Percentiles rank a stretch among this genome's conserved stretches.
phyloP scores from a whole-genome alignment of 208 protist species.

The Zelonia costaricensis region DNA sequence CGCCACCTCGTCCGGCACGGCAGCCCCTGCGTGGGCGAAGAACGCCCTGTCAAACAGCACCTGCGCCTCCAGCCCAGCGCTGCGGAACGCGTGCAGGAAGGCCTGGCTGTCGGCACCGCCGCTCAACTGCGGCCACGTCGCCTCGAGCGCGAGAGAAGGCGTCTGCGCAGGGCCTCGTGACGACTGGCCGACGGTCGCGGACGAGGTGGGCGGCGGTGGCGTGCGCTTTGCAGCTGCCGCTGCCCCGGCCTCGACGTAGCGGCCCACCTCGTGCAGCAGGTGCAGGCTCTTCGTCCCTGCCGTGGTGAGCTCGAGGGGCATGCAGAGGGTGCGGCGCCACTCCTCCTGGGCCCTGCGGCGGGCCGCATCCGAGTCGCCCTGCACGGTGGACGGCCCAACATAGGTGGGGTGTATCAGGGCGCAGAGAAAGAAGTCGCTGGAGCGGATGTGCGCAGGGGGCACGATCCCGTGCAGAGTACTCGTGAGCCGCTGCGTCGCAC shows the following conservation, averaged over 20 bases:
- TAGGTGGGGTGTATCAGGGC: conserved; percentile 80
- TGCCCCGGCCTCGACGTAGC: conserved; percentile 1
- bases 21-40: not conserved
- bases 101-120: conserved; percentile 19
- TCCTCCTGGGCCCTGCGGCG: conserved; percentile 4
- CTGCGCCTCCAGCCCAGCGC: conserved; percentile 32
- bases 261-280: conserved; percentile 28
- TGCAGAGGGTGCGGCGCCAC: conserved; percentile 45
- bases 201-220: no score
- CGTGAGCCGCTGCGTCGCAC: conserved; percentile 28
- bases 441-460: conserved; percentile 14
- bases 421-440: conserved; percentile 69
- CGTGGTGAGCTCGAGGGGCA: conserved; percentile 70
- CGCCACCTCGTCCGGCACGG: conserved; percentile 56
- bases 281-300: conserved; percentile 51
- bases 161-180: not conserved
- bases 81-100: conserved; percentile 21
- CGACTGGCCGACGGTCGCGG: no score
- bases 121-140: conserved; percentile 22
- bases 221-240: not conserved
- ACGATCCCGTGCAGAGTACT: conserved; percentile 48
- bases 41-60: conserved; percentile 41
- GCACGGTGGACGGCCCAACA: conserved; percentile 16
- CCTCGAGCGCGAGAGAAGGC: not conserved
- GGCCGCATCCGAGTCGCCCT: not conserved